Evolutionary conservation across 441 rosid genomes (phyloP), one percentile per base, ranked within the genome.

Genomic region (Aleurites moluccanus): DNA sequence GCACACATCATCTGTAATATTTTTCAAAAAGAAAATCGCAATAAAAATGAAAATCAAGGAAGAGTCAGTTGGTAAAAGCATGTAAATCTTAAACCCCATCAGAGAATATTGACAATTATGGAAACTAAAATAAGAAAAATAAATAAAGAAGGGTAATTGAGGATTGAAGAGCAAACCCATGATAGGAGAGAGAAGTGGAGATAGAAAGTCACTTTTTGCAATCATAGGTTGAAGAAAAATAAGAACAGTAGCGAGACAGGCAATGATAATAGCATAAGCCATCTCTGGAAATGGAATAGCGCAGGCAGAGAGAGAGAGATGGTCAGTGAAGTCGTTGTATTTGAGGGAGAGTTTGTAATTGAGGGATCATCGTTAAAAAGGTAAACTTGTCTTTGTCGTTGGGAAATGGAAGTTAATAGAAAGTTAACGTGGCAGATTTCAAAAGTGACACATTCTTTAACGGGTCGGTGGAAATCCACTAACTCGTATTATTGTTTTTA

Each of bases 1-100:
- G 84, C 97, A 94, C 45, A 83, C 79, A 52, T 82, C 80, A 73
- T 79, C 98, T 93, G 81, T 63, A 28, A 69, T 30, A n/a, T 70
- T 42, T 49, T 10, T 59, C 20, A 62, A 18, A 14, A 64, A 64
- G 73, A 61, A 52, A 66, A 61, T 64, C 67, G 18, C 50, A 60
- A 42, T 18, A 61, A 83, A 74, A 65, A 57, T 8, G 28, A 70
- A 56, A 55, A 70, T 18, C 44, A 74, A 76, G 72, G 71, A 76
- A 61, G 18, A 75, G 56, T 28, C 45, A 59, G 35, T 60, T 30
- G n/a, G n/a, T 38, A 55, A 59, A 10, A 18, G 20, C 21, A 66
- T 67, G 62, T 16, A 35, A 73, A 62, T 38, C 45, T 49, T 71
- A 40, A 69, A 64, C 60, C 66, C 57, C 28, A 76, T 53, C 30